phyloP scores from a whole-genome alignment of 768 basidiomycete genomes.

The Lepiota subincarnata region DNA sequence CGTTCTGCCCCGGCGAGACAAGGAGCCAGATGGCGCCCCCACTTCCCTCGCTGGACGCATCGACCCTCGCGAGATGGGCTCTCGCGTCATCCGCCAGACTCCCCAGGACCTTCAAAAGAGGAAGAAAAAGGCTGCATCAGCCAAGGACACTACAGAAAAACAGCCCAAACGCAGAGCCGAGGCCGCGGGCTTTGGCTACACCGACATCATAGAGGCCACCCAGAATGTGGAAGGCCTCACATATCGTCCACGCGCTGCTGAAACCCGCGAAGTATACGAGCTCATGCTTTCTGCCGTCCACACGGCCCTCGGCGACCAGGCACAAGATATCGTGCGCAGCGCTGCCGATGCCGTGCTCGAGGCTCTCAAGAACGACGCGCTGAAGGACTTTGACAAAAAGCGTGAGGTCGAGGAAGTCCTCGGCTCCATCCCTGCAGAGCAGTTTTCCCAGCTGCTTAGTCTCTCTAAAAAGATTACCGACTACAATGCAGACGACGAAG shows the following conservation, averaged over 20 bases:
- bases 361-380: conserved; percentile 77
- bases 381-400: conserved; percentile 98
- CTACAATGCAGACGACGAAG: conserved; percentile 85
- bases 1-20: conserved; percentile 78
- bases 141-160: conserved; percentile 54
- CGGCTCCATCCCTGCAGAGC: conserved; percentile 60
- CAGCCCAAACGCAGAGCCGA: conserved; percentile 60
- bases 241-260: conserved; percentile 90
- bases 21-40: conserved; percentile 95
- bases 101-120: conserved; percentile 92
- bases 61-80: conserved; percentile 89
- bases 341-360: conserved; percentile 93
- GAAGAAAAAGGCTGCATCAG: conserved; percentile 77
- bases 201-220: conserved; percentile 92
- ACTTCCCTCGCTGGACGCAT: conserved; percentile 91
- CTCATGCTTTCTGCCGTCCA: conserved; percentile 84
- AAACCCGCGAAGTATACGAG: conserved; percentile 93
- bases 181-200: conserved; percentile 64
- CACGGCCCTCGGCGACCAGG: conserved; percentile 84
- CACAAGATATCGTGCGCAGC: conserved; percentile 92
- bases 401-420: conserved; percentile 83
- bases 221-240: conserved; percentile 89
- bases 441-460: conserved; percentile 77
- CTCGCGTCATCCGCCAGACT: conserved; percentile 74
- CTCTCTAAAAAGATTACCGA: conserved; percentile 96